These are phyloP conservation scores for Chlorophyllum brunneum DNA, from an alignment of 768 basidiomycete genomes.

Conservation along the genomic window DNA sequence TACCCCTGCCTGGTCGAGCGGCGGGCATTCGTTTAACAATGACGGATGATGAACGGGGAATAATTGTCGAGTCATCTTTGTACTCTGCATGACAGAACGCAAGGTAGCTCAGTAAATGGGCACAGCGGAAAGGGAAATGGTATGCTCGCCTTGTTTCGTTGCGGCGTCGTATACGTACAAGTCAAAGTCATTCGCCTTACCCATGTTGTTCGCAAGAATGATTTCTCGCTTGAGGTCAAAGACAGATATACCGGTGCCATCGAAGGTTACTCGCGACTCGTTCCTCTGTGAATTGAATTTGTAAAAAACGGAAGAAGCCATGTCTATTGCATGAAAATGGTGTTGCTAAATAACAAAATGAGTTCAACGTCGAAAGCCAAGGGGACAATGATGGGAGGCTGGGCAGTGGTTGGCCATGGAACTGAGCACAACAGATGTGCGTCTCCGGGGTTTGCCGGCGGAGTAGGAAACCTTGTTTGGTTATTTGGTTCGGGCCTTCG, in stretches of 20 bases:
- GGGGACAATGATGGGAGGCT: not conserved
- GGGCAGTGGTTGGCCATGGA: not conserved
- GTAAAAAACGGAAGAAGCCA: conserved; percentile 96
- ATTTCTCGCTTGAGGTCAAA: conserved; percentile 99
- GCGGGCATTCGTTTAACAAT: conserved; percentile 89
- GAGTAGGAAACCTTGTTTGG: not conserved
- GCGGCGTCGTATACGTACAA: conserved; percentile 80
- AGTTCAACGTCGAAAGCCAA: conserved; percentile 1
- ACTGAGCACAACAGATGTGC: not conserved
- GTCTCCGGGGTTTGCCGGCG: not conserved
- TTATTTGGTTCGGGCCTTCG: not conserved
- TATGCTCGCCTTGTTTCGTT: conserved; percentile 81
- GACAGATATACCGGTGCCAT: conserved; percentile 97
- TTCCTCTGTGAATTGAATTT: conserved; percentile 94
- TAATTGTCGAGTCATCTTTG: conserved; percentile 86
- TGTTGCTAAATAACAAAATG: conserved; percentile 11
- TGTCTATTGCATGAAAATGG: conserved; percentile 34
- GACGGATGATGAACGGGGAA: conserved; percentile 93
- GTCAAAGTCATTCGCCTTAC: conserved; percentile 97
- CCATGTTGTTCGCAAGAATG: conserved; percentile 92
- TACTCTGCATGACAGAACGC: conserved; percentile 52
- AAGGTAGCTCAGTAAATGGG: not conserved
- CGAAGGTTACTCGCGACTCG: conserved; percentile 95
- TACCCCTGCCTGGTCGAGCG: conserved; percentile 76
- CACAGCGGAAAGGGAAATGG: not conserved